Evolutionary conservation across 352 stramenopile species (phyloP), one percentile per base, ranked within the genome.

Genomic region (Ophiocytium majus): DNA sequence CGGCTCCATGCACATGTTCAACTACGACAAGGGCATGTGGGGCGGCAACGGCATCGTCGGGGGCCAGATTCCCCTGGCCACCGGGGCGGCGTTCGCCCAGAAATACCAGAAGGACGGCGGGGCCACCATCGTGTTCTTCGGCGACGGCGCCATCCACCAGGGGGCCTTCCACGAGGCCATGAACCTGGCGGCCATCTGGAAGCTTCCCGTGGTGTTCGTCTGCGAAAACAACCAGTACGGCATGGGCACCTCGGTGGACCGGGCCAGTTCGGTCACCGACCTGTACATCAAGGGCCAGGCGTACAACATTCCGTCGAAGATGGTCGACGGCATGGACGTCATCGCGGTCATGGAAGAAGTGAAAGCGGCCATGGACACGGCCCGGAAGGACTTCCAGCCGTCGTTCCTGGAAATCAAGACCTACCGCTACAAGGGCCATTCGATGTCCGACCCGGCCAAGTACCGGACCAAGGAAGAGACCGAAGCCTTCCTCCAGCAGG

Each of bases 1-100:
- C 75, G 97, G 97, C 78, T 98, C 95, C 57, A 99, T 99, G 97
- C 97, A 99, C 91, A 98, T 99, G 89, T 99, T 99, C 94, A 98
- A 95, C 88, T 99, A 99, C 91, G 92, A 97, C 87, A 87, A 96
- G 75, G 98, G 99, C 91, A 99, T 99, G 90, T 99, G 96, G 91
- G 97, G 97, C 78, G 97, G 97, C 81, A 93, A 98, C 88, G 97
- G 96, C 76, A 99, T 99, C 88, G 97, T 99, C 71, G 97, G 96
- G 81, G 97, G 96, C 5, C 97, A 99, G 91, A 94, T 64, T n/a
- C n/a, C n/a, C n/a, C n/a, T 71, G 23, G 57, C 57, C 57, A 28
- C 23, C 28, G 57, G 57, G 23, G 28, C 28, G 23, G 57, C 57
- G 23, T 71, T 71, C 23, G 57, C 19, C 28, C 23, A 71, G 23